Evolutionary conservation across 179 eudicot genomes (phyloP).

Genomic region (Corrigiola litoralis): DNA sequence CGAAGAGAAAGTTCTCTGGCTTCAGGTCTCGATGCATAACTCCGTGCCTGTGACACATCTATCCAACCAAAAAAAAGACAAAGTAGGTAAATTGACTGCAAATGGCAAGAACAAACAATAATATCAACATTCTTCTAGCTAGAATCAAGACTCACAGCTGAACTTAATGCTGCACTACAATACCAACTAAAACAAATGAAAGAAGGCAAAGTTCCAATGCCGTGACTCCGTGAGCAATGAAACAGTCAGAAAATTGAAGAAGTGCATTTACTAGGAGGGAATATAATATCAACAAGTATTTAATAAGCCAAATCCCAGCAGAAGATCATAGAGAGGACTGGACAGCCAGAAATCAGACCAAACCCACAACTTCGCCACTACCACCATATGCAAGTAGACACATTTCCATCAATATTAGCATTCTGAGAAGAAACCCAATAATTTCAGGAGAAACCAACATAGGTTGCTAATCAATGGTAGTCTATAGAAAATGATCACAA

Average conservation of each 20-base stretch:
- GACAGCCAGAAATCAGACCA: background rate
- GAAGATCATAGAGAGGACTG: background rate
- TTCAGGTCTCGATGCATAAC: constrained; percentile 90
- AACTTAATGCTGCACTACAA: background rate
- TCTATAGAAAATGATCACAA: too few species aligned
- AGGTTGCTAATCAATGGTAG: too few species aligned
- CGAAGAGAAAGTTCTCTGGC: constrained; percentile 81
- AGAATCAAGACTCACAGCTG: background rate
- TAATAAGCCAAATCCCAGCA: too few species aligned
- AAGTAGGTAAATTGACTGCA: background rate
- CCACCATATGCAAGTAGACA: background rate
- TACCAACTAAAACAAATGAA: background rate
- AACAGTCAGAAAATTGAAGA: too few species aligned
- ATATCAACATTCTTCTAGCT: background rate
- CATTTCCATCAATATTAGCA: background rate
- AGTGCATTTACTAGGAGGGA: too few species aligned
- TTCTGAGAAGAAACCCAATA: background rate
- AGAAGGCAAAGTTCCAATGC: background rate
- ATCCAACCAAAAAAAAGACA: background rate
- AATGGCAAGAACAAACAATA: background rate
- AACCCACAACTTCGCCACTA: background rate
- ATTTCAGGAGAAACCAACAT: constrained; percentile 6
- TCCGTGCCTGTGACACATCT: constrained; percentile 76
- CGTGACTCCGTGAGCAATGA: too few species aligned
- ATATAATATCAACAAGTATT: too few species aligned